phyloP scores from a whole-genome alignment of 2,329 filamentous ascomycete genomes.

The Stachybotrys echinatus region DNA sequence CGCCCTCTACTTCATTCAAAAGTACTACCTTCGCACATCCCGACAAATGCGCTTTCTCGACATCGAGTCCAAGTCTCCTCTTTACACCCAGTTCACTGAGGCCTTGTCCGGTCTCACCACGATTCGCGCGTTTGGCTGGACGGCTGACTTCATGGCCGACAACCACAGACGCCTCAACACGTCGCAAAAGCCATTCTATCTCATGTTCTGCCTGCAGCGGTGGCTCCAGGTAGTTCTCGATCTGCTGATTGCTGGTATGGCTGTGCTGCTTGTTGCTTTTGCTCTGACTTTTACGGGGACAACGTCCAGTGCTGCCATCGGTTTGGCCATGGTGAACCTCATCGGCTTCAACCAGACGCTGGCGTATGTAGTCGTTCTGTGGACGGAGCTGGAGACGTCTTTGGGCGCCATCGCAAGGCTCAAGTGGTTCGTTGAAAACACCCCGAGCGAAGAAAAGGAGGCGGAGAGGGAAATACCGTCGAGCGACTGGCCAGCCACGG shows the following conservation, averaged over 20 bases:
- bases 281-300: conserved; percentile 23
- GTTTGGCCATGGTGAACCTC: conserved; percentile 21
- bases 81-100: conserved; percentile 47
- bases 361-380: conserved; percentile 22
- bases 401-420: conserved; percentile 28
- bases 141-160: conserved; percentile 25
- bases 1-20: conserved; percentile 8
- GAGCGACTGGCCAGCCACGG: conserved; percentile 19
- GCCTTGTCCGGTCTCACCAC: conserved; percentile 39
- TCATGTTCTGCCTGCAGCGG: conserved; percentile 41
- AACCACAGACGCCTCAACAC: conserved; percentile 30
- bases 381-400: conserved; percentile 30
- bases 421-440: conserved; percentile 21
- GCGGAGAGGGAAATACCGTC: conserved; percentile 3
- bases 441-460: conserved; percentile 18
- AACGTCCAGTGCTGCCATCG: conserved; percentile 22
- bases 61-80: conserved; percentile 41
- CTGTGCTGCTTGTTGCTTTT: conserved; percentile 38
- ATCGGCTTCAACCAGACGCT: conserved; percentile 23
- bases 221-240: conserved; percentile 45
- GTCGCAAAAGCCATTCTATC: conserved; percentile 44
- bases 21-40: conserved; percentile 39
- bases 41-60: conserved; percentile 47
- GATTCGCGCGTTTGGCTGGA: conserved; percentile 46
- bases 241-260: conserved; percentile 40